Evolutionary conservation across 352 stramenopile species (phyloP).

Genomic region (Sclerospora graminicola): DNA sequence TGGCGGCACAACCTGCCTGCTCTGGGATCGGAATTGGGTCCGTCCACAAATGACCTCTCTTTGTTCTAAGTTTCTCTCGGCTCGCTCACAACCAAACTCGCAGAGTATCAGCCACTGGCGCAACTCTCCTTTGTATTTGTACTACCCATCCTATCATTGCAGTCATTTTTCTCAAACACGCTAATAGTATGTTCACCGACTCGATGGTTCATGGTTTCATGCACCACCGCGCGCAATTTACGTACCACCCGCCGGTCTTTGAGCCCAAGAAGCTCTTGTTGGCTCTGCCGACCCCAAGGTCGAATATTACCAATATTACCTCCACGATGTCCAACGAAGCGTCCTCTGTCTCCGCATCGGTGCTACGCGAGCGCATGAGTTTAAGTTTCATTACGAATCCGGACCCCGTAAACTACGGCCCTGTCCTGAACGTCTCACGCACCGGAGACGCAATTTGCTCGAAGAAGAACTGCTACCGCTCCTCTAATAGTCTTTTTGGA

Average conservation of each 20-base stretch:
- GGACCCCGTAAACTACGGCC: neutral
- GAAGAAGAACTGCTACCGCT: slow-evolving; percentile 57
- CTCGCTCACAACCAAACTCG: slow-evolving; percentile 16
- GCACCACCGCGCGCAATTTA: slow-evolving; percentile 19
- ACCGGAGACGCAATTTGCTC: slow-evolving; percentile 25
- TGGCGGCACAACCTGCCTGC: slow-evolving; percentile 13
- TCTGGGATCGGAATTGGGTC: slow-evolving; percentile 12
- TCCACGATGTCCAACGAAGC: slow-evolving; percentile 19
- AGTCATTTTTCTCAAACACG: neutral
- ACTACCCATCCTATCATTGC: neutral
- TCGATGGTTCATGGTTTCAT: slow-evolving; percentile 13
- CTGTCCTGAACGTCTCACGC: neutral
- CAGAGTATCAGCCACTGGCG: slow-evolving; percentile 18
- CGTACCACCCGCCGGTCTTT: slow-evolving; percentile 15
- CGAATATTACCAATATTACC: slow-evolving; percentile 15
- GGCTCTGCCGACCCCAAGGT: slow-evolving; percentile 9
- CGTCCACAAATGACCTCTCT: slow-evolving; percentile 12
- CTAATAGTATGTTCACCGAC: slow-evolving; percentile 16
- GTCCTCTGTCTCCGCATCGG: slow-evolving; percentile 12
- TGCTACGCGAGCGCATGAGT: slow-evolving; percentile 34
- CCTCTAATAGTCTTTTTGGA: slow-evolving; percentile 32
- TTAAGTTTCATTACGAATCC: slow-evolving; percentile 55
- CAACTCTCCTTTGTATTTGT: slow-evolving; percentile 12
- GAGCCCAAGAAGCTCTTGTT: slow-evolving; percentile 9
- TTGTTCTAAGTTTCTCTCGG: slow-evolving; percentile 14